Evolutionary conservation across 2,329 filamentous ascomycete species (phyloP).

Genomic region (Cercospora beticola): DNA sequence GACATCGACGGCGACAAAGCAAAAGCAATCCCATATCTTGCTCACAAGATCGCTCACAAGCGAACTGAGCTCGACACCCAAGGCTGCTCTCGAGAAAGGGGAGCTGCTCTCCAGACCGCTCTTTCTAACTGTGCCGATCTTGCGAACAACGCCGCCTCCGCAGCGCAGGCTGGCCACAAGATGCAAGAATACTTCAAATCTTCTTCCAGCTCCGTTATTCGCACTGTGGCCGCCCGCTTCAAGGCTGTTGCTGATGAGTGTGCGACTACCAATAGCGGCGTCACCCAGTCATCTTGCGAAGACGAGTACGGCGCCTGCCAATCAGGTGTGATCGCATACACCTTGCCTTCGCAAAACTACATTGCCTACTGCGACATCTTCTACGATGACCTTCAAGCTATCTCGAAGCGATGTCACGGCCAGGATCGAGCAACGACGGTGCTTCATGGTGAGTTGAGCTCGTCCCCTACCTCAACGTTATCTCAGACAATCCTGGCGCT

Average conservation of each 20-base stretch:
- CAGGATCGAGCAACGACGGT: constrained; percentile 66
- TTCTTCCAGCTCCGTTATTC: constrained; percentile 47
- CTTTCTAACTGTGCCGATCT: constrained; percentile 56
- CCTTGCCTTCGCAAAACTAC: constrained; percentile 48
- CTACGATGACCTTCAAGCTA: constrained; percentile 55
- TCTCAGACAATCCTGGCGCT: neutral
- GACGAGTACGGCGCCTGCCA: constrained; percentile 57
- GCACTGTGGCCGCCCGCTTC: constrained; percentile 54
- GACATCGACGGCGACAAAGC: constrained; percentile 51
- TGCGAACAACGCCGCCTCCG: constrained; percentile 54
- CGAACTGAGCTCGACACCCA: constrained; percentile 55
- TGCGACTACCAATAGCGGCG: constrained; percentile 49
- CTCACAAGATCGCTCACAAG: constrained; percentile 43
- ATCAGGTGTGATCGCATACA: constrained; percentile 60
- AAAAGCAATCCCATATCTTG: constrained; percentile 15
- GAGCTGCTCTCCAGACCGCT: constrained; percentile 50
- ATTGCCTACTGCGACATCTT: constrained; percentile 64
- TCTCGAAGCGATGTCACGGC: constrained; percentile 56
- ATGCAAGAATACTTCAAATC: constrained; percentile 63
- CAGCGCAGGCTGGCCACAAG: constrained; percentile 56
- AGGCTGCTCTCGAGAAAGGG: constrained; percentile 52
- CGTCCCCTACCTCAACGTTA: neutral
- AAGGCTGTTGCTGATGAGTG: constrained; percentile 58
- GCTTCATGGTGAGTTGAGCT: constrained; percentile 47
- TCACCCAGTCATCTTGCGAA: constrained; percentile 58